Percentiles rank a stretch among this genome's conserved stretches.
phyloP scores from a whole-genome alignment of 2,329 filamentous ascomycete genomes.

The Zymoseptoria crescenta region DNA sequence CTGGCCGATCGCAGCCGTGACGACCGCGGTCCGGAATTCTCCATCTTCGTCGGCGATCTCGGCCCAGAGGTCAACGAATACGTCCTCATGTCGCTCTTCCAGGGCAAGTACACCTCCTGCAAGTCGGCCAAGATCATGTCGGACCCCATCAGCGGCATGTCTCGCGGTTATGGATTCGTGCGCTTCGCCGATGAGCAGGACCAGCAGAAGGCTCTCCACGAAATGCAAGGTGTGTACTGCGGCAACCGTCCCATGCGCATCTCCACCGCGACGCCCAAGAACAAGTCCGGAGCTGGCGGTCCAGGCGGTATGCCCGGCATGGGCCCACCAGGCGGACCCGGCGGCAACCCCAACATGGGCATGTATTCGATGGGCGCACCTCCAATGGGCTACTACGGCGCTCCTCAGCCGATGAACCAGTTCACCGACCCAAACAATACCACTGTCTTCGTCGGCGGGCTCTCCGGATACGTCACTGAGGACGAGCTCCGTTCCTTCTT shows the following conservation, averaged over 20 bases:
- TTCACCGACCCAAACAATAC: constrained; percentile 99
- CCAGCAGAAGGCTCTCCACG: constrained; percentile 87
- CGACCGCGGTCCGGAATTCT: constrained; percentile 90
- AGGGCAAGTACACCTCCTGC: constrained; percentile 91
- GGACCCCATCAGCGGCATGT: constrained; percentile 94
- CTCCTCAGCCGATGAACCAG: constrained; percentile 89
- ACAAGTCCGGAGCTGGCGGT: constrained; percentile 52
- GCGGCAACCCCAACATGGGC: constrained; percentile 45
- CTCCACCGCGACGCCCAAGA: constrained; percentile 95
- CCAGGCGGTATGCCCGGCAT: constrained; percentile 49
- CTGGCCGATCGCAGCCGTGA: constrained; percentile 90
- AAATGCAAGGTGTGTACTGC: constrained; percentile 99
- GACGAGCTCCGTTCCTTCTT: constrained; percentile 99
- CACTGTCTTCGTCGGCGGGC: constrained; percentile 93
- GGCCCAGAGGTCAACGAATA: constrained; percentile 99
- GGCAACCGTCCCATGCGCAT: constrained; percentile 98
- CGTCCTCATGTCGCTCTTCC: constrained; percentile 92
- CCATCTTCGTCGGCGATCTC: constrained; percentile 95
- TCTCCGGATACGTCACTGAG: constrained; percentile 97
- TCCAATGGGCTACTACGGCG: constrained; percentile 59
- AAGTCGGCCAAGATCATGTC: constrained; percentile 99
- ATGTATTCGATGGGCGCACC: constrained; percentile 66
- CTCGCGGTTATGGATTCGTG: constrained; percentile 94
- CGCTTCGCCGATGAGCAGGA: constrained; percentile 93
- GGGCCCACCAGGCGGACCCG: constrained; percentile 45